Conservation (phyloP, 805 yeast species). For the Wickerhamiella alocasiicola region DNA sequence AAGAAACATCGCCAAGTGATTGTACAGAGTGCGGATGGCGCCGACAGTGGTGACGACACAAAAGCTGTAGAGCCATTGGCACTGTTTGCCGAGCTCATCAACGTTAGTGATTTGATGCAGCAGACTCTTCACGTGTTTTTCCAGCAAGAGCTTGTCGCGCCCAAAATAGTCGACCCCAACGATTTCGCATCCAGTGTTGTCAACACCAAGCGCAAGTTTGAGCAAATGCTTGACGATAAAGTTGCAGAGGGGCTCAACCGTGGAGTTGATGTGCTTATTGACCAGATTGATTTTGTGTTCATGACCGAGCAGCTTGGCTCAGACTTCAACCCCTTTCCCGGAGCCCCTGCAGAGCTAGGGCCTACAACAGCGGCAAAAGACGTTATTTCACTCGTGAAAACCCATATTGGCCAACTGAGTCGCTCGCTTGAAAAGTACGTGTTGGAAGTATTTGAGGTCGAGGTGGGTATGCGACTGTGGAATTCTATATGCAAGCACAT, state of each 20-base stretch:
- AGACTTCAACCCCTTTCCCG: constrained; percentile 46
- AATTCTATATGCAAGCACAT: constrained; percentile 62
- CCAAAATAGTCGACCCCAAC: constrained; percentile 51
- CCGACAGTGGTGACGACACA: constrained; percentile 13
- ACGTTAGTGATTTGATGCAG: constrained; percentile 81
- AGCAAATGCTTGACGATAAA: constrained; percentile 65
- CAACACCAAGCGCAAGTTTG: constrained; percentile 69
- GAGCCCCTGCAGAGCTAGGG: constrained; percentile 16
- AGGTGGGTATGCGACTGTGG: constrained; percentile 78
- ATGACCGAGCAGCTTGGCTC: constrained; percentile 43
- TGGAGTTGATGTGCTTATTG: constrained; percentile 82
- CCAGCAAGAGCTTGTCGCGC: constrained; percentile 57
- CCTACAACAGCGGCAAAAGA: constrained; percentile 56
- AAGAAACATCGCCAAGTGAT: constrained; percentile 24
- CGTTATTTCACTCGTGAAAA: constrained; percentile 48
- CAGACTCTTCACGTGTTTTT: constrained; percentile 89
- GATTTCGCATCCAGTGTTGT: constrained; percentile 71
- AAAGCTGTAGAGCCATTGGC: constrained; percentile 64
- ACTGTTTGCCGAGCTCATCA: constrained; percentile 79
- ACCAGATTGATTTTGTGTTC: constrained; percentile 57
- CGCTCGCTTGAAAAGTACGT: constrained; percentile 82
- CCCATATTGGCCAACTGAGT: constrained; percentile 58
- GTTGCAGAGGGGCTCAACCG: constrained; percentile 88
- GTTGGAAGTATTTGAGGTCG: constrained; percentile 87
- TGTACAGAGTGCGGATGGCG: constrained; percentile 13